Base-by-base conservation (phyloP, 352 stramenopile species). In the Phytophthora ramorum region DNA sequence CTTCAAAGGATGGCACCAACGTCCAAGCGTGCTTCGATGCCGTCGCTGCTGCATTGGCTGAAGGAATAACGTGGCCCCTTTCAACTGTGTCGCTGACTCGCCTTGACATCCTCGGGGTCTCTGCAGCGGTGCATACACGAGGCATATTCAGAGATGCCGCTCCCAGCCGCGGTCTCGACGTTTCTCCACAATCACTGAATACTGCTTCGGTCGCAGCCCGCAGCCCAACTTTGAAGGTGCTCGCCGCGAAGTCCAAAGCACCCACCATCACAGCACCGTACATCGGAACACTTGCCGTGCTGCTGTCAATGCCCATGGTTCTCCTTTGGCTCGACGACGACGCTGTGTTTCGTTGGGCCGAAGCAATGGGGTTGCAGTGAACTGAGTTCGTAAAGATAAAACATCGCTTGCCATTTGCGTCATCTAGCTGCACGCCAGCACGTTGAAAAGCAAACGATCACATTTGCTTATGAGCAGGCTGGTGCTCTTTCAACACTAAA, bases 311-410 rank as follows among this genome's bases (percentile, higher is more conserved):
- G 59, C 59, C 50, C 0, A 58, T 64, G 53, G 53, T 63, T 38
- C 26, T 69, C 8, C 45, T 63, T 2, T 69, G 60, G 60, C 52
- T 69, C 0, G 60, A 63, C 20, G 60, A 69, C 16, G 60, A 69
- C 13, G 52, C 60, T 14, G 32, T 69, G 34, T 12, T 67, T 13
- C 40, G 34, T 12, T 61, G 52, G 60, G 52, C 45, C 10, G 60
- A 57, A 38, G 51, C 60, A 12, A 6, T 63, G 2, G 37, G 60
- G 13, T 35, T 69, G 26, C 38, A 46, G 43, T 54, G 6, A 62
- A 47, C n/a, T 44, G 19, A 32, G 26, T 32, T 32, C 7, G 26
- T 8, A 32, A 8, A 32, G 26, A 32, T 32, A 32, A 32, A 32
- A 8, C 7, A 10, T 19, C 17, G 20, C 24, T 19, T 35, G 44